These are phyloP conservation scores for Hymenoscyphus linearis DNA, from an alignment of 2,329 filamentous ascomycete genomes.

Conservation along the genomic window DNA sequence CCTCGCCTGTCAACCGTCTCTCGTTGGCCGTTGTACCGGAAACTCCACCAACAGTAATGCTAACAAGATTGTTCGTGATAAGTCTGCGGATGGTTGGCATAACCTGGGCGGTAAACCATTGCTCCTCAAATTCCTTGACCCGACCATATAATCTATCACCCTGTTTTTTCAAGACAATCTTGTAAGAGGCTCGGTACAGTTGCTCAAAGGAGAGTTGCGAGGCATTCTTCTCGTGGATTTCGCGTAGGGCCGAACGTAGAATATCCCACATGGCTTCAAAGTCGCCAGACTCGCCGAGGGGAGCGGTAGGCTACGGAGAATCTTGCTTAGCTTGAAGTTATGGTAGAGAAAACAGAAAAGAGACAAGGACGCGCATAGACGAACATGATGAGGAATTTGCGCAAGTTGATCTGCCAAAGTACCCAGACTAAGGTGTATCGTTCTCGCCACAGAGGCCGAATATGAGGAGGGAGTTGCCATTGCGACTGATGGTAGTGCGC, in stretches of 20 bases:
- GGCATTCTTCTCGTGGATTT: slow-evolving; percentile 91
- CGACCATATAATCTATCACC: slow-evolving; percentile 75
- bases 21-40: slow-evolving; percentile 66
- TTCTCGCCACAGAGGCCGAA: not conserved
- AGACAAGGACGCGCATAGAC: not conserved
- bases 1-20: slow-evolving; percentile 73
- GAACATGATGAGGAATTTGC: not conserved
- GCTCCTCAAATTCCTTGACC: slow-evolving; percentile 74
- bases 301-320: slow-evolving; percentile 38
- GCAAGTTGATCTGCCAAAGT: not conserved
- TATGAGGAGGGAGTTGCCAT: not conserved
- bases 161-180: slow-evolving; percentile 84
- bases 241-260: slow-evolving; percentile 68
- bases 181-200: slow-evolving; percentile 89
- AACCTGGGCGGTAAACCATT: slow-evolving; percentile 73
- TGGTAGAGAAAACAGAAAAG: not conserved
- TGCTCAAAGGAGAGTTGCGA: slow-evolving; percentile 90
- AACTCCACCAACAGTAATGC: slow-evolving; percentile 51
- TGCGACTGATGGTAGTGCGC: not conserved
- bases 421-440: not conserved
- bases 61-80: slow-evolving; percentile 64
- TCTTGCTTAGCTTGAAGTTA: not conserved
- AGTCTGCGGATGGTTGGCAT: slow-evolving; percentile 64
- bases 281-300: slow-evolving; percentile 56
- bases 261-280: slow-evolving; percentile 83